A percentile compares a stretch with the other conserved stretches of the same genome.
These are phyloP conservation scores for Anthracocystis panici-leucophaei DNA, from an alignment of 1,284 basidiomycete species.

Conservation along the genomic window DNA sequence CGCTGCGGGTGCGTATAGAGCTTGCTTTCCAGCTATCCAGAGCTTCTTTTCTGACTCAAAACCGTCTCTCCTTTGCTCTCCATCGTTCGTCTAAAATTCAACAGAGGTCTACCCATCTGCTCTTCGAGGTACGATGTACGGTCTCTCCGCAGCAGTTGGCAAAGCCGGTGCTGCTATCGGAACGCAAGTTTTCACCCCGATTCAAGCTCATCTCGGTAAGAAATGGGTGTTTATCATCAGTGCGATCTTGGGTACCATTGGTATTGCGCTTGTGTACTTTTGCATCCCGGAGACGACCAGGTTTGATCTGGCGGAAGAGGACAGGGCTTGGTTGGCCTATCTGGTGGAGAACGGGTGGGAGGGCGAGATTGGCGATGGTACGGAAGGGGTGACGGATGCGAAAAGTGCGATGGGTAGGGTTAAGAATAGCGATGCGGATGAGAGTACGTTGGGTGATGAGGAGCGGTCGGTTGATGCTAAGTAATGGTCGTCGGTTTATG, in stretches of 20 bases:
- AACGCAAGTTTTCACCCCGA: constrained; percentile 81
- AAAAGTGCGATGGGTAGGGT: constrained; percentile 19
- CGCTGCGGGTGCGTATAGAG: constrained; percentile 30
- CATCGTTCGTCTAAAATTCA: too few species aligned
- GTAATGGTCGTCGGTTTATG: background rate
- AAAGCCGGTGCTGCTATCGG: constrained; percentile 83
- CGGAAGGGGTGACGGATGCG: constrained; percentile 9
- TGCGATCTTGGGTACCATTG: constrained; percentile 63
- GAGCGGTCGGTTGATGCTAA: constrained; percentile 8
- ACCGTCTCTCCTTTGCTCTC: too few species aligned
- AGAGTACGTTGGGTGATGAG: constrained; percentile 1
- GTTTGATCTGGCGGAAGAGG: constrained; percentile 78
- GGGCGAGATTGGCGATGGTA: constrained; percentile 76
- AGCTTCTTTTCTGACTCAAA: too few species aligned
- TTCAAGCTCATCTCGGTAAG: constrained; percentile 74
- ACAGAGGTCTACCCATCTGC: constrained; percentile 68
- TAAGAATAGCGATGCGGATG: constrained; percentile 18
- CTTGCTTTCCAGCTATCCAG: too few species aligned
- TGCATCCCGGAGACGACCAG: constrained; percentile 77
- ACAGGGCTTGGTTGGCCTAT: constrained; percentile 76
- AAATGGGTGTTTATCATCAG: constrained; percentile 52
- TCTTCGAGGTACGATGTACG: constrained; percentile 66
- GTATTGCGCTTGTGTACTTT: constrained; percentile 68
- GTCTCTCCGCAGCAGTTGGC: constrained; percentile 77
- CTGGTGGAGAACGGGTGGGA: constrained; percentile 77